Conservation (phyloP, 1,284 basidiomycete species). For the Fomes fomentarius region DNA sequence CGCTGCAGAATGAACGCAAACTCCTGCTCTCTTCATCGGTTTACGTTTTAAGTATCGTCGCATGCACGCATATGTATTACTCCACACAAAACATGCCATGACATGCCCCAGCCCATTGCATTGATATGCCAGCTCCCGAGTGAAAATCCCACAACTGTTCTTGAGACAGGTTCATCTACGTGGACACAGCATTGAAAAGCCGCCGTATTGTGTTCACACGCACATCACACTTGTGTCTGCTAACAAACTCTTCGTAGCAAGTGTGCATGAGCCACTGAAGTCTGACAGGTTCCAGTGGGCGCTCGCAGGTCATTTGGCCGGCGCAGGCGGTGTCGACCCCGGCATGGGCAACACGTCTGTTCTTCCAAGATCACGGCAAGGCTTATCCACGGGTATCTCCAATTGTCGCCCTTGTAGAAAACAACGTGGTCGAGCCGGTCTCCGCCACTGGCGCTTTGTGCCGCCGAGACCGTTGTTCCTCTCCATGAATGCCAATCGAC, state of each 20-base stretch:
- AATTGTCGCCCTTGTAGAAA: neutral
- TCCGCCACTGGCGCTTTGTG: constrained; percentile 3
- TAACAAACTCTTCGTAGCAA: neutral
- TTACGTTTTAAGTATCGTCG: constrained; percentile 29
- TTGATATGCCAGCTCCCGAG: constrained; percentile 5
- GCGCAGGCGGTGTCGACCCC: neutral
- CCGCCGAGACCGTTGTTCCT: constrained; percentile 1
- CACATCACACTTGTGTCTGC: neutral
- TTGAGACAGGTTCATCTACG: neutral
- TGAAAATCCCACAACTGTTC: neutral
- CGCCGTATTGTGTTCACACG: constrained; percentile 5
- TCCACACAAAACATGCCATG: constrained; percentile 34
- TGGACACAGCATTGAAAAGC: too few species aligned
- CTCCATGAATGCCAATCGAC: neutral
- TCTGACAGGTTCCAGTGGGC: neutral
- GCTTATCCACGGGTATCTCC: neutral
- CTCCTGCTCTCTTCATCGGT: constrained; percentile 30
- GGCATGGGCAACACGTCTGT: neutral
- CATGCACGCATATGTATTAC: constrained; percentile 35
- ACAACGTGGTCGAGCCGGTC: neutral
- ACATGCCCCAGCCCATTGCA: constrained; percentile 26
- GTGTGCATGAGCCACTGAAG: neutral
- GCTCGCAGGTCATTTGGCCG: neutral
- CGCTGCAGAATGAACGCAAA: constrained; percentile 54
- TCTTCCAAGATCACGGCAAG: neutral